Conservation (phyloP, 192 early-diverging fungal genomes). For the Piromyces finnis region DNA sequence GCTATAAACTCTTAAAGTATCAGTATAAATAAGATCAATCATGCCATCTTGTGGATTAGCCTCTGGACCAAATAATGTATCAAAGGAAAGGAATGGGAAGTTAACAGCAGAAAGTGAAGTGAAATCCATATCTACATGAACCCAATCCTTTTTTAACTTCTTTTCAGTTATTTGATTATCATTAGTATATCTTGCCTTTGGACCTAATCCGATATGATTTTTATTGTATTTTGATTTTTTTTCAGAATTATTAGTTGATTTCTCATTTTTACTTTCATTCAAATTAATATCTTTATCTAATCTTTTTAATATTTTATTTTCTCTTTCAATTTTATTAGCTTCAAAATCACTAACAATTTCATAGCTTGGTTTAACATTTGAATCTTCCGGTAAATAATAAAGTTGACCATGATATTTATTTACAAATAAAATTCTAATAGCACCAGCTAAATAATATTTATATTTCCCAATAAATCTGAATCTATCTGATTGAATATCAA, state of each 20-base stretch:
- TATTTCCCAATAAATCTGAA: neutral
- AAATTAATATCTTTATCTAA: neutral
- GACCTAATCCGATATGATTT: neutral
- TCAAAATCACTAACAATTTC: neutral
- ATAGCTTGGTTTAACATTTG: neutral
- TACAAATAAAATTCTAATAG: neutral
- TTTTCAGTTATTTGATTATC: neutral
- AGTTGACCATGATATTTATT: neutral
- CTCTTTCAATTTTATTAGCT: neutral
- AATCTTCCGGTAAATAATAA: neutral
- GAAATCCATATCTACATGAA: neutral
- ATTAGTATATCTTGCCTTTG: neutral
- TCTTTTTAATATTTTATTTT: neutral
- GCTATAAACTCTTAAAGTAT: neutral
- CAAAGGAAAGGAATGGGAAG: neutral
- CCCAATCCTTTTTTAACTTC: neutral
- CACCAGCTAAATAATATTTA: neutral
- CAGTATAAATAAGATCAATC: neutral
- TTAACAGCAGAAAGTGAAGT: neutral
- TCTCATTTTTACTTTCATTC: neutral
- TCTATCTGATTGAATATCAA: neutral
- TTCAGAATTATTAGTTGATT: neutral
- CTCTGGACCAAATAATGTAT: neutral
- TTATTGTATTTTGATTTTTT: neutral
- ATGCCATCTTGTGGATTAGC: neutral